These are phyloP conservation scores for Leccinum obscurum DNA, from an alignment of 768 basidiomycete genomes.

Conservation along the genomic window DNA sequence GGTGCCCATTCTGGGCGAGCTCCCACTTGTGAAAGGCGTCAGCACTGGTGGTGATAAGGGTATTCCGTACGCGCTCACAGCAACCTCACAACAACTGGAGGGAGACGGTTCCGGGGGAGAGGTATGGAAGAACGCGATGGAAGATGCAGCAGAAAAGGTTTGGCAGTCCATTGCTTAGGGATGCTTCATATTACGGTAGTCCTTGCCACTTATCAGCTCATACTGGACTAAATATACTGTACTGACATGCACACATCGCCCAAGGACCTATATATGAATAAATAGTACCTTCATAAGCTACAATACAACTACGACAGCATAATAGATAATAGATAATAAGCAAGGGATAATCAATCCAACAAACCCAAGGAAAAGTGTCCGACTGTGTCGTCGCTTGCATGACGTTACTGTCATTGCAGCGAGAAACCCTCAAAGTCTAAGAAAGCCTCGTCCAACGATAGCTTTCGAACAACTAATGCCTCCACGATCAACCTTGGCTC, in stretches of 20 bases:
- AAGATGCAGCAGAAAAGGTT: constrained; percentile 28
- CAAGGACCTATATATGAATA: background rate
- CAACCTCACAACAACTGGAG: constrained; percentile 13
- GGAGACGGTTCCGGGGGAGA: constrained; percentile 29
- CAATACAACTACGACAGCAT: background rate
- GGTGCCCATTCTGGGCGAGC: constrained; percentile 70
- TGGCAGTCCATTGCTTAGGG: constrained; percentile 27
- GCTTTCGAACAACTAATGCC: constrained; percentile 74
- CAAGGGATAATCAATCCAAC: background rate
- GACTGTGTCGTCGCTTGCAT: background rate
- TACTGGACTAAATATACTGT: background rate
- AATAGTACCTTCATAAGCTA: background rate
- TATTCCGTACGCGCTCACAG: constrained; percentile 45
- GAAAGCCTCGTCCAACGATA: constrained; percentile 74
- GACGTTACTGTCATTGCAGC: constrained; percentile 13
- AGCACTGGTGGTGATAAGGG: constrained; percentile 75
- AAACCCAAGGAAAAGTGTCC: background rate
- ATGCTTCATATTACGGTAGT: background rate
- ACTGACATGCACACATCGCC: background rate
- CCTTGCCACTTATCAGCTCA: too few species aligned
- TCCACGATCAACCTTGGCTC: constrained; percentile 74
- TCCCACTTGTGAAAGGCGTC: constrained; percentile 77
- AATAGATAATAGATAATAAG: background rate
- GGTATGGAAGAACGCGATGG: constrained; percentile 36
- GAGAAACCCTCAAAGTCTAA: constrained; percentile 71